phyloP scores from a whole-genome alignment of 2,329 filamentous ascomycete genomes.

The Xylariaceae sp. region DNA sequence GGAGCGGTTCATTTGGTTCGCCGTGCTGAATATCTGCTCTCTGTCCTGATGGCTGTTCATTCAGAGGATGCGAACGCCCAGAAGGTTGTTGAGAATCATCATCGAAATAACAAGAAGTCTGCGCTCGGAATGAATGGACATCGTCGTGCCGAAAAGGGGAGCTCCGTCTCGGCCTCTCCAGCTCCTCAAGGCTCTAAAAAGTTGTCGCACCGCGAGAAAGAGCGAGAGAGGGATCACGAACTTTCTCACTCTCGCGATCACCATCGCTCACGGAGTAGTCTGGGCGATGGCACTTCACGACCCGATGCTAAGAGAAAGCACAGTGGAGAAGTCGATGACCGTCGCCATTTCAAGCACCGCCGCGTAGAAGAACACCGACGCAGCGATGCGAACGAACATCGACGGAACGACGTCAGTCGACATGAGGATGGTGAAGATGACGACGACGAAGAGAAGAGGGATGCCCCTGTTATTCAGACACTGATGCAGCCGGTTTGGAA shows the following conservation, averaged over 20 bases:
- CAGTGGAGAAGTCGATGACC: slow-evolving; percentile 59
- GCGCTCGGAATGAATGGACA: slow-evolving; percentile 62
- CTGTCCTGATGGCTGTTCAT: slow-evolving; percentile 88
- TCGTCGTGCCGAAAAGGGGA: slow-evolving; percentile 63
- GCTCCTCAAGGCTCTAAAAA: slow-evolving; percentile 63
- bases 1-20: slow-evolving; percentile 97
- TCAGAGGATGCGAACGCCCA: slow-evolving; percentile 77
- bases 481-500: slow-evolving; percentile 46
- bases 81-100: slow-evolving; percentile 87
- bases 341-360: slow-evolving; percentile 55
- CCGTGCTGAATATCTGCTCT: slow-evolving; percentile 91
- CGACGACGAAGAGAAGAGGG: slow-evolving; percentile 49
- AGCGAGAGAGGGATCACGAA: slow-evolving; percentile 54
- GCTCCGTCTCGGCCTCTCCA: slow-evolving; percentile 74
- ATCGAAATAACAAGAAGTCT: slow-evolving; percentile 89
- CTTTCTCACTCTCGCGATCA: slow-evolving; percentile 54
- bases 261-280: slow-evolving; percentile 57
- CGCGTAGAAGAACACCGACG: slow-evolving; percentile 54
- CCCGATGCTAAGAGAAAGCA: slow-evolving; percentile 69
- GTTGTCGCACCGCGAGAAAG: slow-evolving; percentile 54
- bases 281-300: slow-evolving; percentile 59
- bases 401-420: slow-evolving; percentile 45
- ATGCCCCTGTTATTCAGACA: slow-evolving; percentile 42
- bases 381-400: slow-evolving; percentile 42
- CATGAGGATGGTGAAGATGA: slow-evolving; percentile 47